phyloP scores from a whole-genome alignment of 306 rosid genomes.

The Cicer judaicum region DNA sequence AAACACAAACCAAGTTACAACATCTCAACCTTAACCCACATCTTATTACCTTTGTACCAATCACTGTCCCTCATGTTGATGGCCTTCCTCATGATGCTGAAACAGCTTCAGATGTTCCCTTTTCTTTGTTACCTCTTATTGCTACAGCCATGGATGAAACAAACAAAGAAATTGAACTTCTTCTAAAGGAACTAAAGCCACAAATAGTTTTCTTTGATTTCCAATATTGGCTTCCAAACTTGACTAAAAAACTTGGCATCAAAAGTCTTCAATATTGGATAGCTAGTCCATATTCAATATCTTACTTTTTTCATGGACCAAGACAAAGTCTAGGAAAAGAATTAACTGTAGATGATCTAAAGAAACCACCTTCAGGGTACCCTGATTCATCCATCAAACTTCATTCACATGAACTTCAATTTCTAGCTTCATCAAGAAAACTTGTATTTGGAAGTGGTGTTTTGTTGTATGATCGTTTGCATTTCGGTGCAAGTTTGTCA shows the following conservation, averaged over 20 bases:
- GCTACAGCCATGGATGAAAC: conserved; percentile 45
- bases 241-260: conserved; percentile 38
- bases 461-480: not conserved
- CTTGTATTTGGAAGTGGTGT: conserved; percentile 29
- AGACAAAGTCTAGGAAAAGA: conserved; percentile 24
- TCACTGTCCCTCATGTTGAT: conserved; percentile 19
- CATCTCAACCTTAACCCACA: conserved; percentile 35
- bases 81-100: conserved; percentile 39
- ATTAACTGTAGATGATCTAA: conserved; percentile 28
- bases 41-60: conserved; percentile 30
- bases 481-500: not conserved
- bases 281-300: not conserved
- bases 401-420: conserved; percentile 36
- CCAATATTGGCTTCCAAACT: conserved; percentile 38
- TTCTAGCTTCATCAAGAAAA: conserved; percentile 11
- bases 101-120: conserved; percentile 49
- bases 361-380: conserved; percentile 27
- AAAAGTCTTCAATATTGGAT: conserved; percentile 23
- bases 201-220: conserved; percentile 47
- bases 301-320: conserved; percentile 10
- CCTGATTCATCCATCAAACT: conserved; percentile 25
- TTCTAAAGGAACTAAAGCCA: conserved; percentile 36
- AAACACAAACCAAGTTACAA: conserved; percentile 26
- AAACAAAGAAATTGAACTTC: conserved; percentile 29
- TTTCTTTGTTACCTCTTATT: not conserved